Evolutionary conservation across 208 protist species (phyloP).

Genomic region (Leishmania guyanensis): DNA sequence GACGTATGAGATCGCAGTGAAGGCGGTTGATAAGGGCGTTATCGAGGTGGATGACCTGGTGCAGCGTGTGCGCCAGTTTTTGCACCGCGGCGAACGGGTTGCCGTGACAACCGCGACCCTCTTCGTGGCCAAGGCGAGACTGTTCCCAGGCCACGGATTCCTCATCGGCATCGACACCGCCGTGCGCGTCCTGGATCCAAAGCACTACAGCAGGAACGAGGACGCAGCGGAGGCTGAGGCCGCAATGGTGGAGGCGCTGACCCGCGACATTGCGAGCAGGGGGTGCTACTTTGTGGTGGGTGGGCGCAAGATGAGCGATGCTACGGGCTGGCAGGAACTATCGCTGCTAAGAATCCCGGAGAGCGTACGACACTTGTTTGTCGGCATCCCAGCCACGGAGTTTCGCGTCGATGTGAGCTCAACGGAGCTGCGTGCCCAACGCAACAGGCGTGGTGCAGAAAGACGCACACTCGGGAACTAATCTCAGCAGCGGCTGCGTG

Average conservation of each 20-base stretch:
- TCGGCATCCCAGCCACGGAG: constrained; percentile 40
- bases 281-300: constrained; percentile 58
- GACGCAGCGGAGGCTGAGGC: constrained; percentile 28
- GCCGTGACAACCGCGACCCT: constrained; percentile 61
- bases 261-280: constrained; percentile 24
- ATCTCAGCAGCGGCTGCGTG: not conserved
- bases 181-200: constrained; percentile 57
- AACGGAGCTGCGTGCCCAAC: constrained; percentile 52
- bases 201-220: constrained; percentile 56
- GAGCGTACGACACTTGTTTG: constrained; percentile 49
- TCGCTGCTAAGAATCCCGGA: constrained; percentile 38
- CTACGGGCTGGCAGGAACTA: constrained; percentile 49
- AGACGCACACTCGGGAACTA: not conserved
- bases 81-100: constrained; percentile 47
- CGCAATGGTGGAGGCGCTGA: constrained; percentile 35
- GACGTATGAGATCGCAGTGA: constrained; percentile 71
- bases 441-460: not conserved
- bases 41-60: constrained; percentile 38
- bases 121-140: constrained; percentile 63
- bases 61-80: constrained; percentile 56
- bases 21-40: constrained; percentile 63
- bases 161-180: constrained; percentile 80
- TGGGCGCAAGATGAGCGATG: constrained; percentile 25
- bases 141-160: constrained; percentile 74
- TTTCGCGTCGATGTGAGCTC: constrained; percentile 83